Percentiles rank a stretch among this genome's conserved stretches.
Conservation (phyloP, 2,329 filamentous ascomycete species). For the Monosporascus sp. region DNA sequence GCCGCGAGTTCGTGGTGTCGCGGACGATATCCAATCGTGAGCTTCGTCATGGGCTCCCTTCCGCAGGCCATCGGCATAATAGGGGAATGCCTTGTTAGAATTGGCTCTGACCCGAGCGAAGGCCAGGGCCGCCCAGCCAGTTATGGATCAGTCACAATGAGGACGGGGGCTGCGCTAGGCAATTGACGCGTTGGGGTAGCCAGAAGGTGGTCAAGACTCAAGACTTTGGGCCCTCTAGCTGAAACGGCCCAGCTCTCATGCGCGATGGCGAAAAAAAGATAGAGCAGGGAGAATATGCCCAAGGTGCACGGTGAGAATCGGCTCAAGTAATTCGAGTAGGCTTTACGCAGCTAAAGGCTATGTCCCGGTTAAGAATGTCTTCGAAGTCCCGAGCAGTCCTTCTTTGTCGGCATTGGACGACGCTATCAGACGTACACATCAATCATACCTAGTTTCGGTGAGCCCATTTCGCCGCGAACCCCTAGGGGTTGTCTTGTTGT, state of each 20-base stretch:
- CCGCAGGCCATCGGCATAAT: constrained; percentile 29
- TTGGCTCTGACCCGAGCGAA: constrained; percentile 35
- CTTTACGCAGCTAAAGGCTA: constrained; percentile 31
- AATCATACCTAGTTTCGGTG: too few relatives aligned
- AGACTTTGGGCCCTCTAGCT: constrained; percentile 32
- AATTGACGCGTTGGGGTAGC: constrained; percentile 34
- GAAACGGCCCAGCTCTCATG: constrained; percentile 29
- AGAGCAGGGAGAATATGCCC: constrained; percentile 31
- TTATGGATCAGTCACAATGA: constrained; percentile 36
- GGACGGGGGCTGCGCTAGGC: constrained; percentile 34
- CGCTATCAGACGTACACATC: too few relatives aligned
- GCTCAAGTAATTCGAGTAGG: constrained; percentile 32
- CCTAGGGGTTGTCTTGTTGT: too few relatives aligned
- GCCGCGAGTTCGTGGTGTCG: constrained; percentile 26
- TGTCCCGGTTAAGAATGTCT: background rate
- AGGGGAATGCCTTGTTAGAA: constrained; percentile 31
- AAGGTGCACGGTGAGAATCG: constrained; percentile 36
- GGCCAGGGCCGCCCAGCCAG: constrained; percentile 31
- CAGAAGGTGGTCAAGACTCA: constrained; percentile 37
- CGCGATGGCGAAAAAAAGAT: constrained; percentile 33
- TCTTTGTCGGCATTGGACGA: too few relatives aligned
- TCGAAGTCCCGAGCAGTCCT: background rate
- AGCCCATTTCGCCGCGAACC: too few relatives aligned
- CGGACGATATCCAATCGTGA: constrained; percentile 22
- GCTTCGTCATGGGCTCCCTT: constrained; percentile 25